phyloP scores from a whole-genome alignment of 768 basidiomycete species.

The Boletus rubroflammeus region DNA sequence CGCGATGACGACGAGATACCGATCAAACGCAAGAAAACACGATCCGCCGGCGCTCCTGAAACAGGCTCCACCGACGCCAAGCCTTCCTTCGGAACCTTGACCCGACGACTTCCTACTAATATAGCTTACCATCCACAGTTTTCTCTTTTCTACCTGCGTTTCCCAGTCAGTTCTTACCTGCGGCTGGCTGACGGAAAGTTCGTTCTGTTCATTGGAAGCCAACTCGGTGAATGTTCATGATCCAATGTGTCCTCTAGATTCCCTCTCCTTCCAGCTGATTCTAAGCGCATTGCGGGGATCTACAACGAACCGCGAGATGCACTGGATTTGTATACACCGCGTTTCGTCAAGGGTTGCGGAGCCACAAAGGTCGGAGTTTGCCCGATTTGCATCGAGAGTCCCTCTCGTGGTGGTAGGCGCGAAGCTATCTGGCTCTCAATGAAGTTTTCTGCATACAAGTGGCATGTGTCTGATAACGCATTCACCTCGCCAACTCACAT shows the following conservation, averaged over 20 bases:
- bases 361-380: constrained; percentile 70
- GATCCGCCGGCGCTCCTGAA: neutral
- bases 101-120: constrained; percentile 43
- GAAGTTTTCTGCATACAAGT: constrained; percentile 85
- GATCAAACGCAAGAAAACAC: constrained; percentile 12
- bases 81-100: constrained; percentile 1
- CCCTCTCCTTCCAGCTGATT: constrained; percentile 14
- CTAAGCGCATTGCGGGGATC: constrained; percentile 35
- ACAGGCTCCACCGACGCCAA: neutral
- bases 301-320: constrained; percentile 59
- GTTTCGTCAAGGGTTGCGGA: constrained; percentile 70
- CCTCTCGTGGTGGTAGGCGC: constrained; percentile 58
- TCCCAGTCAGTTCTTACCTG: constrained; percentile 59
- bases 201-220: constrained; percentile 14
- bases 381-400: constrained; percentile 67
- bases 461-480: constrained; percentile 37
- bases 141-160: constrained; percentile 65
- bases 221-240: neutral
- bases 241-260: constrained; percentile 13
- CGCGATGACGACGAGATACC: constrained; percentile 9
- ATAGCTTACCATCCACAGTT: constrained; percentile 49
- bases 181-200: constrained; percentile 40
- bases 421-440: constrained; percentile 69
- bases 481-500: constrained; percentile 2
- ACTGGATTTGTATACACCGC: constrained; percentile 74